Percentiles rank a stretch among this genome's conserved stretches.
Conservation (phyloP, 2,329 filamentous ascomycete genomes). For the Tolypocladium endophyticum region DNA sequence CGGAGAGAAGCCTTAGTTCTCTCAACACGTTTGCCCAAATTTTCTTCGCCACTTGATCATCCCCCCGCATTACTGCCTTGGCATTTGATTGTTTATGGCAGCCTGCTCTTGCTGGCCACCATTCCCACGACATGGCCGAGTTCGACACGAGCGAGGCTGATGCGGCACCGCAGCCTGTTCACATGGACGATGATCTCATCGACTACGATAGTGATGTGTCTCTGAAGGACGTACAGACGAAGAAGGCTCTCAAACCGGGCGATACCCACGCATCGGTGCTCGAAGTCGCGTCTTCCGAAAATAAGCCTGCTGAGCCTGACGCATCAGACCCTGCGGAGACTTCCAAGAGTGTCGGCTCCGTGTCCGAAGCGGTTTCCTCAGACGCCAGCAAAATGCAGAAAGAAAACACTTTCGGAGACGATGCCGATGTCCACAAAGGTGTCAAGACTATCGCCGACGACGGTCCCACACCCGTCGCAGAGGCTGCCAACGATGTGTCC, state of each 20-base stretch:
- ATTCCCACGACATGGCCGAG: slow-evolving; percentile 13
- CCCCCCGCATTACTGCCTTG: neutral
- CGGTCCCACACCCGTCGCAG: neutral
- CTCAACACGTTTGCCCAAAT: neutral
- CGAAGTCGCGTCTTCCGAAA: no score
- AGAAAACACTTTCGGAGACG: neutral
- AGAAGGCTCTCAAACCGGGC: neutral
- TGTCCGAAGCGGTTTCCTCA: neutral
- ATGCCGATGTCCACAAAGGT: neutral
- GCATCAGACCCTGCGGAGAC: neutral
- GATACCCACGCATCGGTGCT: neutral
- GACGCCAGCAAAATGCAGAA: neutral
- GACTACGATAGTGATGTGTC: slow-evolving; percentile 24
- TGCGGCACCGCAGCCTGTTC: slow-evolving; percentile 11
- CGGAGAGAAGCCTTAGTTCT: neutral
- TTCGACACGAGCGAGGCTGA: slow-evolving; percentile 21
- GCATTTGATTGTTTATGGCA: neutral
- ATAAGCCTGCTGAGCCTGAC: neutral
- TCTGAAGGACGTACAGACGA: neutral
- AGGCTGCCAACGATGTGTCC: neutral
- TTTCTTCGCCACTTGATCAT: neutral
- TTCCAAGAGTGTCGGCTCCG: no score
- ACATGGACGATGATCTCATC: slow-evolving; percentile 23
- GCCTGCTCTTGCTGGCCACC: neutral
- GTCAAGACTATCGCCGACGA: neutral